These are phyloP conservation scores for Stevia rebaudiana DNA, from an alignment of 140 eudicot species.

Conservation along the genomic window DNA sequence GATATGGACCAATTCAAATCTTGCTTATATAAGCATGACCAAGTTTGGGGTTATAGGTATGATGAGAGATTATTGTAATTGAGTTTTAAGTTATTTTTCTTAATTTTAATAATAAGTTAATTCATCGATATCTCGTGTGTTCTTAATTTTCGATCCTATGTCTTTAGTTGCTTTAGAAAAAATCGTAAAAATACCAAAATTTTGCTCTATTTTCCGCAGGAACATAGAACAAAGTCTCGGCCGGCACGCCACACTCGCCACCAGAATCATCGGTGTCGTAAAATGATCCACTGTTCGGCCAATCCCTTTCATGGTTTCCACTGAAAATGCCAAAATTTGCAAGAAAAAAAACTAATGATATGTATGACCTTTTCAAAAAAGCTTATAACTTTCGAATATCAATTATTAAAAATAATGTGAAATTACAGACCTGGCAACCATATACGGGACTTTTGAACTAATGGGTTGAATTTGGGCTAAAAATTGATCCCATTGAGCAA, in stretches of 20 bases:
- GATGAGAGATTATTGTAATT: too few relatives aligned
- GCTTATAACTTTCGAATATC: not conserved
- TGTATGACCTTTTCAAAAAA: not conserved
- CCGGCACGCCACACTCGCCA: conserved; percentile 58
- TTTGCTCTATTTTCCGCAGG: conserved; percentile 43
- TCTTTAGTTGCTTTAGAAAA: too few relatives aligned
- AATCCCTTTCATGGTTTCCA: conserved; percentile 62
- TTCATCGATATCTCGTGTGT: too few relatives aligned
- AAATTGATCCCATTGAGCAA: conserved; percentile 46
- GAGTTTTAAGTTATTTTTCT: too few relatives aligned
- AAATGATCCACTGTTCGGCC: conserved; percentile 51
- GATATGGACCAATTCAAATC: too few relatives aligned
- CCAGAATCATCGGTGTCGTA: conserved; percentile 46
- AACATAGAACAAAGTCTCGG: conserved; percentile 45
- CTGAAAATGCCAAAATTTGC: conserved; percentile 21
- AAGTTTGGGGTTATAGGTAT: too few relatives aligned
- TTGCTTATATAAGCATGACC: too few relatives aligned
- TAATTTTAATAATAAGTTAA: too few relatives aligned
- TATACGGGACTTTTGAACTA: conserved; percentile 34
- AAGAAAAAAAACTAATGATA: not conserved
- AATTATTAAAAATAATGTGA: not conserved
- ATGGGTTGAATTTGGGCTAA: conserved; percentile 37
- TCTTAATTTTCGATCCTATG: too few relatives aligned
- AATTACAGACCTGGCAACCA: conserved; percentile 38
- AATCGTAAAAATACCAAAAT: too few relatives aligned